phyloP scores from a whole-genome alignment of 352 stramenopile species.

The Globisporangium irregulare region DNA sequence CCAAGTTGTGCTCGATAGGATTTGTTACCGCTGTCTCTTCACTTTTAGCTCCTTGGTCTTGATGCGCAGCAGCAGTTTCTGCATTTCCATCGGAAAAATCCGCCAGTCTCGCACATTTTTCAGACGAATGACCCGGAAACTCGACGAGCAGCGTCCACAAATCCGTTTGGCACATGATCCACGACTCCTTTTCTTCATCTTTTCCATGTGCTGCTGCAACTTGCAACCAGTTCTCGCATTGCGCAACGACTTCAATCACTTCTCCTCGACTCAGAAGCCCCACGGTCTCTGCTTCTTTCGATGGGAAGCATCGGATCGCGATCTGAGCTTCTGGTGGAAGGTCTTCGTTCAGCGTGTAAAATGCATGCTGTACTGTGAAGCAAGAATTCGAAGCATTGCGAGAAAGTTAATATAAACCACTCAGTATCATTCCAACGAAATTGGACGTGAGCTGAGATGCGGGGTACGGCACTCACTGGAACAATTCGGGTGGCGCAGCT shows the following conservation, averaged over 20 bases:
- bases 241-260: conserved; percentile 47
- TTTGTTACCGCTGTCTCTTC: not conserved
- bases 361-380: conserved; percentile 36
- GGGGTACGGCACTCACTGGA: conserved; percentile 30
- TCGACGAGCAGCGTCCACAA: conserved; percentile 47
- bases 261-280: conserved; percentile 51
- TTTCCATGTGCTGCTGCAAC: conserved; percentile 21
- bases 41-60: not conserved
- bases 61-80: not conserved
- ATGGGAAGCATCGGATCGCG: conserved; percentile 59
- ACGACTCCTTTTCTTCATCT: conserved; percentile 25
- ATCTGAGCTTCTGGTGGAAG: conserved; percentile 64
- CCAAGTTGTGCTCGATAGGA: not conserved
- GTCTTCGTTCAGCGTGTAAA: conserved; percentile 53
- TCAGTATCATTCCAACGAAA: conserved; percentile 14
- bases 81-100: not conserved
- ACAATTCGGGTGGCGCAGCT: conserved; percentile 41
- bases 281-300: conserved; percentile 52
- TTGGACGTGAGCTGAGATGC: not conserved
- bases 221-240: conserved; percentile 53
- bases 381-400: conserved; percentile 10
- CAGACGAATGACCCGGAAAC: conserved; percentile 23
- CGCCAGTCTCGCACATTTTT: conserved; percentile 16
- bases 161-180: conserved; percentile 73
- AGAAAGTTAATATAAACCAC: not conserved